Evolutionary conservation across 805 yeast genomes (phyloP).

Genomic region (Monosporozyma servazzii): DNA sequence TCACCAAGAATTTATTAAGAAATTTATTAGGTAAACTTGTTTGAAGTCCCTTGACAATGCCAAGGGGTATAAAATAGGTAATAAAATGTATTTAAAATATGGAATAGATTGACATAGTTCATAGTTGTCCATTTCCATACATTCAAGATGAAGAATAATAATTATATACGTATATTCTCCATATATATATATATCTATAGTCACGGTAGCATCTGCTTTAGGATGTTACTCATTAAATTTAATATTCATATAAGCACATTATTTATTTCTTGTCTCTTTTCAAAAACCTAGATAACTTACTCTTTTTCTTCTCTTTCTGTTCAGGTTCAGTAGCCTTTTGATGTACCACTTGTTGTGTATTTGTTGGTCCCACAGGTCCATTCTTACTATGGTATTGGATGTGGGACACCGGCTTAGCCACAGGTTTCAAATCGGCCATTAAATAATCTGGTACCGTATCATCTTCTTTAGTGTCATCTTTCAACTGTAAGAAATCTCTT

Average conservation of each 20-base stretch:
- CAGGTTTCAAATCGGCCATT: slow-evolving; percentile 25
- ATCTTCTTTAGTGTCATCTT: slow-evolving; percentile 27
- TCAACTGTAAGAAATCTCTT: slow-evolving; percentile 37
- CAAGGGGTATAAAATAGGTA: too few relatives aligned
- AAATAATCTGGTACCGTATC: slow-evolving; percentile 38
- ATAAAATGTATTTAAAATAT: neutral
- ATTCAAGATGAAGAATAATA: neutral
- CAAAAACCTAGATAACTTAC: slow-evolving; percentile 40
- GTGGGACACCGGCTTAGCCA: slow-evolving; percentile 22
- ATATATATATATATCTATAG: neutral
- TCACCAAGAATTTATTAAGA: slow-evolving; percentile 36
- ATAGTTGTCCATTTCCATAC: neutral
- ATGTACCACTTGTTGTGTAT: neutral
- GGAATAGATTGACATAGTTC: too few relatives aligned
- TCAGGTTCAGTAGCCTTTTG: neutral
- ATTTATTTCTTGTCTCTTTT: slow-evolving; percentile 14
- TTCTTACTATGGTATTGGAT: slow-evolving; percentile 8
- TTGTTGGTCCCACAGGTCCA: neutral
- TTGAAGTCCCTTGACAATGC: neutral
- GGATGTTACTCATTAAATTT: neutral
- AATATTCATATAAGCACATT: neutral
- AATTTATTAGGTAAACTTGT: slow-evolving; percentile 26
- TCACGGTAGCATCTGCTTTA: neutral
- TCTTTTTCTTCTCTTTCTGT: slow-evolving; percentile 37
- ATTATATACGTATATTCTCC: neutral